These are phyloP conservation scores for Penicillium manginii DNA, from an alignment of 495 filamentous ascomycete genomes.

Conservation along the genomic window DNA sequence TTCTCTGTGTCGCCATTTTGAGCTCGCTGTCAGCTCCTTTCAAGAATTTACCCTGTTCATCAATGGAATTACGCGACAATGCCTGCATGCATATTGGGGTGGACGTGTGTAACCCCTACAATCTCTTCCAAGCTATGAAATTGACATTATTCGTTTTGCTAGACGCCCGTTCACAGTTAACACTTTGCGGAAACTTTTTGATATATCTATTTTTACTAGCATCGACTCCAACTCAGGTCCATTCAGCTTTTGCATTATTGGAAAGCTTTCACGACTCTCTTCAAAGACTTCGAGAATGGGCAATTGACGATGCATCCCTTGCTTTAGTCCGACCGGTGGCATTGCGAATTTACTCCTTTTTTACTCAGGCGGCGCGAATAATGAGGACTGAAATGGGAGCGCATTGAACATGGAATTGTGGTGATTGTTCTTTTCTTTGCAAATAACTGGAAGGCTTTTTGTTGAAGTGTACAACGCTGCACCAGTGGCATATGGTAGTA, in stretches of 20 bases:
- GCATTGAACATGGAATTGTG: background rate
- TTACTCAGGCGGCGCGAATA: conserved; percentile 8
- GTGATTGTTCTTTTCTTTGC: no score
- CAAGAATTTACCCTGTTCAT: conserved; percentile 19
- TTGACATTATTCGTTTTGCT: background rate
- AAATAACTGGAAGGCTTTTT: no score
- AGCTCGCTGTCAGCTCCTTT: conserved; percentile 8
- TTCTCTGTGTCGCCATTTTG: conserved; percentile 17
- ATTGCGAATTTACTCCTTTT: conserved; percentile 15
- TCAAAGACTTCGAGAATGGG: conserved; percentile 5
- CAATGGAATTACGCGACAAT: background rate
- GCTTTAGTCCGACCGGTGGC: conserved; percentile 13
- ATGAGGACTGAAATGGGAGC: conserved; percentile 13
- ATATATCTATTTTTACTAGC: conserved; percentile 30
- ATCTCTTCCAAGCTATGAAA: background rate
- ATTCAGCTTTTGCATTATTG: conserved; percentile 19
- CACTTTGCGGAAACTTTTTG: conserved; percentile 23
- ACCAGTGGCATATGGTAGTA: background rate
- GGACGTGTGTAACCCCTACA: conserved; percentile 15
- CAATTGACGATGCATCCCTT: conserved; percentile 6
- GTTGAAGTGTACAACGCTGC: no score
- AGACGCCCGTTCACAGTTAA: conserved; percentile 25
- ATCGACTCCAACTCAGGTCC: conserved; percentile 20
- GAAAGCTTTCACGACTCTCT: conserved; percentile 21
- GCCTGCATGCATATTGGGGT: conserved; percentile 20